These are phyloP conservation scores for Arabidopsis lyrata DNA, from an alignment of 441 rosid genomes.

Conservation along the genomic window DNA sequence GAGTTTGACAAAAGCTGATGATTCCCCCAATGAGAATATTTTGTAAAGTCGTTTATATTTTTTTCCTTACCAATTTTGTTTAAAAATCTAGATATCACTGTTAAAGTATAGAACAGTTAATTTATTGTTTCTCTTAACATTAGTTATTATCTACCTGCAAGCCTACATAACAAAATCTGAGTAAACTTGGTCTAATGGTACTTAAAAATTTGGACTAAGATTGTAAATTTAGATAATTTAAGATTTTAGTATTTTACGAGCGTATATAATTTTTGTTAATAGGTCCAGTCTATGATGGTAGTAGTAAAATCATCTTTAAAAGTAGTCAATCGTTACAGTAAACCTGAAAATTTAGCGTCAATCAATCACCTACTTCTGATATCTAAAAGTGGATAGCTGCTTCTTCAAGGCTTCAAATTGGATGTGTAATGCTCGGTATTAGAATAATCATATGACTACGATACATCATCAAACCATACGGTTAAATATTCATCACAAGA, in stretches of 20 bases:
- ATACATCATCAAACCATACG: background rate
- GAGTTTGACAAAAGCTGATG: constrained; percentile 41
- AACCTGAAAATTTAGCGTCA: background rate
- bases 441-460: background rate
- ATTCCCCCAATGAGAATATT: constrained; percentile 39
- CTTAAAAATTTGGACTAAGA: no score
- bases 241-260: no score
- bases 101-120: background rate
- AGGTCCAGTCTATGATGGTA: background rate
- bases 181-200: no score
- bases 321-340: background rate
- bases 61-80: background rate
- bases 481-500: background rate
- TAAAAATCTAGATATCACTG: background rate
- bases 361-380: background rate
- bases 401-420: background rate
- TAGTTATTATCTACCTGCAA: background rate
- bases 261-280: no score
- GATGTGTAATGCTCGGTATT: background rate
- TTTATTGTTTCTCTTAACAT: background rate
- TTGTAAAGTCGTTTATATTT: constrained; percentile 18
- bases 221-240: background rate
- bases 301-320: background rate
- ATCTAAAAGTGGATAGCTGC: background rate
- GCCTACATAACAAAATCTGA: background rate